Base-by-base conservation (phyloP, 2,329 filamentous ascomycete species). In the Ceratocystis destructans region DNA sequence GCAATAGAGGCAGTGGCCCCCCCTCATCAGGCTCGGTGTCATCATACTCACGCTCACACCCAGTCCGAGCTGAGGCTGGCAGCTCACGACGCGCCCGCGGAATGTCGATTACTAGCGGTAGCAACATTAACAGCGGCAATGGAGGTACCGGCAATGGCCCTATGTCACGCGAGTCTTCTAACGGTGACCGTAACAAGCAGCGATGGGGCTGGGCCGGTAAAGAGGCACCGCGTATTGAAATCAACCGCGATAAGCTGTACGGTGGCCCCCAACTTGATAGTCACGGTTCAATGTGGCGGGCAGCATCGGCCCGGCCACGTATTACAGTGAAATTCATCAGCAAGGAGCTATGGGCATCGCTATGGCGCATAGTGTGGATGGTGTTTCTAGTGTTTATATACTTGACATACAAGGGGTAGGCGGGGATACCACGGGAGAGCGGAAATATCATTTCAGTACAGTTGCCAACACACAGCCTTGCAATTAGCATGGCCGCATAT, bases 301-400 rank as follows among this genome's bases (percentile, higher is more conserved):
- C 70, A 73, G 71, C 71, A 72, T 70, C 62, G 70, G 72, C 61
- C 31, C 73, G 72, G 72, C 72, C 71, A 55, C 68, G 69, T 66
- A 73, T 76, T 63, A 77, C 74, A 25, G 73, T 81, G 2, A 73
- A 74, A 1, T 73, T 83, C 3, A 80, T 88, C 5, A 73, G 77
- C 41, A 77, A 79, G 31, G 87, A 93, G 73, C 75, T 90, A 46
- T 80, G 79, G 75, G 80, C 78, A 7, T 86, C 82, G 57, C 71
- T 86, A 20, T 84, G 82, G 76, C 78, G 82, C 61, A 85, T 91
- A 2, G 79, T 79, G 5, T 83, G 82, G 79, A 81, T 88, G 74
- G 84, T 83, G 22, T 74, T 86, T 57, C 70, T 77, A 15, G 85
- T 85, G 73, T 94, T 88, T 79, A 78, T 79, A 37, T 89, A 85